Conservation (phyloP, 2,329 filamentous ascomycete genomes). For the Aspergillus piperis region DNA sequence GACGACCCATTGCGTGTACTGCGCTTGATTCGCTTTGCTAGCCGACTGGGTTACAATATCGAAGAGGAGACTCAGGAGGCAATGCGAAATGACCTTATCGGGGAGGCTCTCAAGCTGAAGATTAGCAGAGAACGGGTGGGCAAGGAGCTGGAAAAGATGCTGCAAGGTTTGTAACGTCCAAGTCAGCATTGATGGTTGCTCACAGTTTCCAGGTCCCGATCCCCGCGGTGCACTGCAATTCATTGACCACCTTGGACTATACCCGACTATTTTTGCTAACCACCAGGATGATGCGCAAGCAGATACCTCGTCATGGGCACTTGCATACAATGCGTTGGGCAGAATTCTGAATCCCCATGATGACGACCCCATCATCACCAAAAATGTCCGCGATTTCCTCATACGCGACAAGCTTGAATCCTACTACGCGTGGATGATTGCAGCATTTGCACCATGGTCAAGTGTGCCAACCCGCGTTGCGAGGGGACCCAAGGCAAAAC, state of each 20-base stretch:
- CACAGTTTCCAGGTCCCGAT: constrained; percentile 35
- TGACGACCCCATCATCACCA: too few species aligned
- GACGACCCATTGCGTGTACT: constrained; percentile 89
- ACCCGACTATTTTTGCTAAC: constrained; percentile 45
- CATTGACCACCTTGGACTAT: constrained; percentile 43
- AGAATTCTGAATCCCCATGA: constrained; percentile 41
- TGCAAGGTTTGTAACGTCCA: constrained; percentile 61
- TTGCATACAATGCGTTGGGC: constrained; percentile 65
- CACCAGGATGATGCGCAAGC: constrained; percentile 54
- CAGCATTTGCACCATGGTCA: constrained; percentile 73
- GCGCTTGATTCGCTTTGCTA: constrained; percentile 86
- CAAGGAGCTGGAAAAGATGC: constrained; percentile 86
- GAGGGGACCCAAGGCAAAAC: constrained; percentile 50
- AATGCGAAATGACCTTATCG: constrained; percentile 79
- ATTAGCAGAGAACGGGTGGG: constrained; percentile 91
- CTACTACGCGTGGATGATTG: constrained; percentile 77
- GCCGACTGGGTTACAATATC: constrained; percentile 77
- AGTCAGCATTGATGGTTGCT: background rate
- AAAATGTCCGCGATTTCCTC: constrained; percentile 50
- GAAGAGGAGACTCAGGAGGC: constrained; percentile 66
- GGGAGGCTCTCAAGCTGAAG: constrained; percentile 76
- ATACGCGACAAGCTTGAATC: constrained; percentile 63
- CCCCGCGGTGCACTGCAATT: constrained; percentile 40
- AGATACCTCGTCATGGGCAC: constrained; percentile 61
- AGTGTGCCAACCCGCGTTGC: constrained; percentile 47